These are phyloP conservation scores for Nemania diffusa DNA, from an alignment of 2,329 filamentous ascomycete species.

Conservation along the genomic window DNA sequence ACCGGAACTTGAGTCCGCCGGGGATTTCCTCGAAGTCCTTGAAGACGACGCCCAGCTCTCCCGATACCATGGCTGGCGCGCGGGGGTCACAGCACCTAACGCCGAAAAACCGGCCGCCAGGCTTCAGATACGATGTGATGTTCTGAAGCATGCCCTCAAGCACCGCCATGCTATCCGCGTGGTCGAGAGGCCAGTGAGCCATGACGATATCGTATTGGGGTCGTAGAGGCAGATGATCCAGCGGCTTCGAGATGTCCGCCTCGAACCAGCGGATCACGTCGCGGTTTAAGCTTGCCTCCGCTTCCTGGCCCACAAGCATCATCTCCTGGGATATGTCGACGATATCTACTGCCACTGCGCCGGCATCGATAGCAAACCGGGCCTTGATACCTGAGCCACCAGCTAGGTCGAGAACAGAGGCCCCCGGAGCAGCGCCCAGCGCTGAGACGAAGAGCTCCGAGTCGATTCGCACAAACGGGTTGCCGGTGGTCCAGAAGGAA, in stretches of 20 bases:
- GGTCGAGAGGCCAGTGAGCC: conserved; percentile 50
- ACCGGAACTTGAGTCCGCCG: conserved; percentile 39
- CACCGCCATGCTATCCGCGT: conserved; percentile 40
- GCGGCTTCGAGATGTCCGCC: conserved; percentile 43
- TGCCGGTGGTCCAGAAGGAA: not conserved
- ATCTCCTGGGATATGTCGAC: conserved; percentile 47
- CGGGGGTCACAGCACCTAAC: conserved; percentile 38
- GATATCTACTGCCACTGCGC: conserved; percentile 44
- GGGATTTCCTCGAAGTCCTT: conserved; percentile 37
- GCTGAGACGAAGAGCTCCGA: conserved; percentile 46
- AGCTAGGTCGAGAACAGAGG: conserved; percentile 47
- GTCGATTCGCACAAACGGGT: conserved; percentile 37
- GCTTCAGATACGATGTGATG: conserved; percentile 41
- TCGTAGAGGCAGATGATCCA: conserved; percentile 37
- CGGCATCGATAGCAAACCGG: conserved; percentile 42
- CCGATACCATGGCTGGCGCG: conserved; percentile 28
- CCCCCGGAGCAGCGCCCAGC: conserved; percentile 42
- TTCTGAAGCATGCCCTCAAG: conserved; percentile 49
- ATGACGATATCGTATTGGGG: conserved; percentile 49
- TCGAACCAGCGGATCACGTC: conserved; percentile 42
- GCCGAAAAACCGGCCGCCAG: conserved; percentile 46
- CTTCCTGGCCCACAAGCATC: conserved; percentile 39
- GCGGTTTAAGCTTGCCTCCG: conserved; percentile 39
- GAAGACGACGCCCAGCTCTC: conserved; percentile 34
- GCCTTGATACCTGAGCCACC: conserved; percentile 47